Evolutionary conservation across 345 rosid genomes (phyloP), one percentile per base, ranked within the genome.

Genomic region (Diplotaxis tenuifolia): DNA sequence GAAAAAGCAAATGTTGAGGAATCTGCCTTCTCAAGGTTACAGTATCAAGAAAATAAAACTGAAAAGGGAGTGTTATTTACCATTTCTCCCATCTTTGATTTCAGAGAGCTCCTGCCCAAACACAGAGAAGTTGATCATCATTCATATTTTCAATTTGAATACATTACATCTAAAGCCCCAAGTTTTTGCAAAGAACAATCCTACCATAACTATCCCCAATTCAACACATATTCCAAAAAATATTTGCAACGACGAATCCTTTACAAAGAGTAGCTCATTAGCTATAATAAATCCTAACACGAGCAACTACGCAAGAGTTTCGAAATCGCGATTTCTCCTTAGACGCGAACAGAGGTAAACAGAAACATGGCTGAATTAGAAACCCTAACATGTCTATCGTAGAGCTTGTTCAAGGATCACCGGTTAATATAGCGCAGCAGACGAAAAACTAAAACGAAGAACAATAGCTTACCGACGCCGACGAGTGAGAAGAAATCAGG

Each of bases 81-180:
- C 84, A 84, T 78, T 64, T 86, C 88, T 61, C 85, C 86, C 87
- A 81, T 78, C 11, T 60, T 65, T 19, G 65, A 69, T 68, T 53
- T 29, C 14, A 47, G 53, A 54, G 16, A 67, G 32, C 2, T 27
- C 67, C 82, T 47, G 53, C 7, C 47, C 12, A 42, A 42, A 42
- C 18, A 8, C 36, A 58, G 50, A 71, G 31, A 60, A 36, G 40
- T 15, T 58, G 52, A 65, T 36, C 5, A 72, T 66, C 77, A 78
- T 50, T 72, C 61, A 40, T 32, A 65, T 0, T 27, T 64, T 65
- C 36, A 20, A 14, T 32, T 58, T 34, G 11, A 25, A 57, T 58
- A 49, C 47, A 31, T 63, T 11, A 71, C 12, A 11, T 31, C 20
- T 22, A 62, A 55, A 69, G 5, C 28, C 45, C 16, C 4, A 2